Conservation (phyloP, 768 basidiomycete species). For the Podaxis rugospora region DNA sequence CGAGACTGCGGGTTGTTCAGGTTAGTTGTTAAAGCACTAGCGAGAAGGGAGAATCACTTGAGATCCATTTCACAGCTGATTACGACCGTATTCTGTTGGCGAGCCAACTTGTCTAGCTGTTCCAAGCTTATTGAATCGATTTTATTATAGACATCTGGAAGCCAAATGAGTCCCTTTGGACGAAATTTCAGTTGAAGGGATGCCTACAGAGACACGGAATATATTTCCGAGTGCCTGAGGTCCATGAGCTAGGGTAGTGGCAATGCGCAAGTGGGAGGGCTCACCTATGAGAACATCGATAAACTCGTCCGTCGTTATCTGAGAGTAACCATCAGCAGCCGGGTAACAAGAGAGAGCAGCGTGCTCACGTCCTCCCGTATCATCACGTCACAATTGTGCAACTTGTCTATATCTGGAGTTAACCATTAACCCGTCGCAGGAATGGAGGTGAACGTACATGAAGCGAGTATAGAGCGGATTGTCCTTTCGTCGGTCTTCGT, state of each 20-base stretch:
- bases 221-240: slow-evolving; percentile 85
- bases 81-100: slow-evolving; percentile 81
- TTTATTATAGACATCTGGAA: slow-evolving; percentile 91
- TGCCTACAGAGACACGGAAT: slow-evolving; percentile 83
- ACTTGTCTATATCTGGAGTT: slow-evolving; percentile 53
- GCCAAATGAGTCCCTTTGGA: neutral
- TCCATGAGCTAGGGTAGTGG: neutral
- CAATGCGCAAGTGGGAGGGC: neutral
- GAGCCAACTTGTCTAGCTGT: slow-evolving; percentile 77
- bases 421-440: neutral
- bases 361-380: slow-evolving; percentile 88
- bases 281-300: slow-evolving; percentile 96
- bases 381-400: slow-evolving; percentile 97
- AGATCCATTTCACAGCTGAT: slow-evolving; percentile 95
- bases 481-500: slow-evolving; percentile 95
- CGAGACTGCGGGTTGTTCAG: slow-evolving; percentile 40
- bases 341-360: neutral
- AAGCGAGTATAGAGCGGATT: slow-evolving; percentile 86
- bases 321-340: slow-evolving; percentile 11
- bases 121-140: slow-evolving; percentile 85
- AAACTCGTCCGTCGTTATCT: slow-evolving; percentile 96
- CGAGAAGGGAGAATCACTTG: slow-evolving; percentile 46
- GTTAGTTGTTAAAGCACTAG: slow-evolving; percentile 6
- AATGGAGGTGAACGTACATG: slow-evolving; percentile 48
- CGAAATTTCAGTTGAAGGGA: neutral